Conservation (phyloP, 371 early-diverging fungal species). For the Mortierella sp. region DNA sequence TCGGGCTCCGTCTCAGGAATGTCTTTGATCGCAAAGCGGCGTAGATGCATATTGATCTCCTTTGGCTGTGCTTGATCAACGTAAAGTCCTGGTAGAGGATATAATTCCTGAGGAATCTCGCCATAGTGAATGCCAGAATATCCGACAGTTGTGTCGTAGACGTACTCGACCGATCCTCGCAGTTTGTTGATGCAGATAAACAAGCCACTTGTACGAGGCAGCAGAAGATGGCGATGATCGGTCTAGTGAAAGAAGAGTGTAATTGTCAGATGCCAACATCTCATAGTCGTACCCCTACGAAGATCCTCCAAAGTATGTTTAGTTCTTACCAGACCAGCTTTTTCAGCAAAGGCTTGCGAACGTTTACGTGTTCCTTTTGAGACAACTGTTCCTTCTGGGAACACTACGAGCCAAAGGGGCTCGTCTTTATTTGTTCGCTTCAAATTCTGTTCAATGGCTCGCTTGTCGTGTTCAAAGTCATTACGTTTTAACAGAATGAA, state of each 20-base stretch:
- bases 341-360: conserved; percentile 65
- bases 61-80: conserved; percentile 76
- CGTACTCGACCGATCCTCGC: conserved; percentile 71
- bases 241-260: conserved; percentile 44
- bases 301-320: not conserved
- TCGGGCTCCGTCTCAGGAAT: conserved; percentile 75
- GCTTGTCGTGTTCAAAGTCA: conserved; percentile 78
- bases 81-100: conserved; percentile 78
- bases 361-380: conserved; percentile 65
- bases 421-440: conserved; percentile 53
- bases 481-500: conserved; percentile 89
- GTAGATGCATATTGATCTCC: conserved; percentile 81
- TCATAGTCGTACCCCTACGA: not conserved
- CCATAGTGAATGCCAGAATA: conserved; percentile 82
- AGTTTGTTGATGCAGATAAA: conserved; percentile 72
- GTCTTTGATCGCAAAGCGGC: conserved; percentile 70
- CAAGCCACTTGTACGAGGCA: conserved; percentile 87
- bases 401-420: conserved; percentile 89
- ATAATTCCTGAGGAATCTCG: conserved; percentile 83
- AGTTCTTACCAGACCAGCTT: conserved; percentile 63
- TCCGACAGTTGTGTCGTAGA: conserved; percentile 90
- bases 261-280: not conserved
- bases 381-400: conserved; percentile 93
- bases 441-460: conserved; percentile 63
- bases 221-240: conserved; percentile 70